Evolutionary conservation across 768 basidiomycete genomes (phyloP), one percentile per base, ranked within the genome.

Genomic region (Suillus discolor): DNA sequence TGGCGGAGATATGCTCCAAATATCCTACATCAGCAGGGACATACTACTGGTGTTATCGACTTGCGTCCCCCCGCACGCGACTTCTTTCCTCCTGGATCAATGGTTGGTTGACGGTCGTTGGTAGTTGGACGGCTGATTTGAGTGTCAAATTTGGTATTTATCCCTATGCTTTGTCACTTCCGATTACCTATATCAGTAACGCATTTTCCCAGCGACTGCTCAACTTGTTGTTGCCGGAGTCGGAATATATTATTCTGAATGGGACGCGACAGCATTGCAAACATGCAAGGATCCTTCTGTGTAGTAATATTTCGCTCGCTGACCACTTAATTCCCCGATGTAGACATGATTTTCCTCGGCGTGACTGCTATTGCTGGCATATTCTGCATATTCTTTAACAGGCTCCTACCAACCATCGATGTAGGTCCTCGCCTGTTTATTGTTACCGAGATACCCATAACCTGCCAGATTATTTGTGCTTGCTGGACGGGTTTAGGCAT

Each of bases 71-170:
- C 0, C 79, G 77, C 59, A 82, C 80, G 64, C 79, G 84, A 62
- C 75, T 88, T 8, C 69, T 88, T 11, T 74, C 84, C 3, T 87
- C 85, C 18, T 90, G 89, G 85, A 84, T 90, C 57, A 86, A 87
- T 64, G 89, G 89, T 7, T 91, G 89, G 89, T 75, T 90, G 20
- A 87, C 85, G 2, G 79, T 89, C 70, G 87, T 88, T 36, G 89
- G 89, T 31, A 86, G 89, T 16, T 90, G 89, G 88, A 90, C 85
- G 0, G 81, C 87, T 64, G 84, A 86, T n/a, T 70, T 89, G 44
- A 88, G 87, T 12, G 88, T 88, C 7, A 87, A 84, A 4, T 90
- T 90, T 70, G 87, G 86, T 74, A 64, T 25, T 44, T 39, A 1
- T 38, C 41, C 39, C n/a, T 42, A 53, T 44, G 42, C 25, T 15